Percentiles rank a stretch among this genome's conserved stretches.
These are phyloP conservation scores for Hibiscus trionum DNA, from an alignment of 345 rosid genomes.

Conservation along the genomic window DNA sequence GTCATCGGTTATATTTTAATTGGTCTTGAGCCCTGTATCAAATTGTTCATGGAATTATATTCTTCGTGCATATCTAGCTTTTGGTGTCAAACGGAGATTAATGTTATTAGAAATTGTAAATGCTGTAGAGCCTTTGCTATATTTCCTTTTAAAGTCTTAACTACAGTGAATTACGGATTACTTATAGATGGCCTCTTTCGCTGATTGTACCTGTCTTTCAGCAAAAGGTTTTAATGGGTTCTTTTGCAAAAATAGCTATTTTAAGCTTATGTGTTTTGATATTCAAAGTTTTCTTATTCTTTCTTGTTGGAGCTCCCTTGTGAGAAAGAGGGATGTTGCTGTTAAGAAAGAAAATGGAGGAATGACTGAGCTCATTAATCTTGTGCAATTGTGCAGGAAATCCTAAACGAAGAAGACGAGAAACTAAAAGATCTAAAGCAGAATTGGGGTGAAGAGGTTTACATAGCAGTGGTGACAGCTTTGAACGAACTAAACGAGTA, in stretches of 20 bases:
- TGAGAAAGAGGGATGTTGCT: neutral
- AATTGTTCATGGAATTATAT: neutral
- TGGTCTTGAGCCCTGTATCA: neutral
- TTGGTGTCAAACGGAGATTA: neutral
- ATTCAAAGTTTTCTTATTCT: neutral
- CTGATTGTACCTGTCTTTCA: neutral
- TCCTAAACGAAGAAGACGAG: conserved; percentile 64
- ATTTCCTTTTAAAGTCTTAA: neutral
- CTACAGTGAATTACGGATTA: neutral
- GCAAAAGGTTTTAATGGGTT: neutral
- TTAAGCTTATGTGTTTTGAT: neutral
- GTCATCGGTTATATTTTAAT: neutral
- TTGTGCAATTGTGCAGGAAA: conserved; percentile 38
- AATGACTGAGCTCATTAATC: neutral
- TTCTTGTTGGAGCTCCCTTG: neutral
- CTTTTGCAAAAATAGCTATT: neutral
- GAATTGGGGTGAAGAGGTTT: conserved; percentile 59
- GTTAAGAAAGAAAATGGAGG: neutral
- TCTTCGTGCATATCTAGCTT: neutral
- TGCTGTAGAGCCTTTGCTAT: neutral
- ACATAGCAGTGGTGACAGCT: conserved; percentile 47
- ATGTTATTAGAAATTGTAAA: neutral
- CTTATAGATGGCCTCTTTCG: neutral
- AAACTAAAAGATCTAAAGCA: conserved; percentile 40
- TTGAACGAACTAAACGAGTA: conserved; percentile 63